Evolutionary conservation across 148 eudicot species (phyloP).

Genomic region (Rhododendron ferrugineum): DNA sequence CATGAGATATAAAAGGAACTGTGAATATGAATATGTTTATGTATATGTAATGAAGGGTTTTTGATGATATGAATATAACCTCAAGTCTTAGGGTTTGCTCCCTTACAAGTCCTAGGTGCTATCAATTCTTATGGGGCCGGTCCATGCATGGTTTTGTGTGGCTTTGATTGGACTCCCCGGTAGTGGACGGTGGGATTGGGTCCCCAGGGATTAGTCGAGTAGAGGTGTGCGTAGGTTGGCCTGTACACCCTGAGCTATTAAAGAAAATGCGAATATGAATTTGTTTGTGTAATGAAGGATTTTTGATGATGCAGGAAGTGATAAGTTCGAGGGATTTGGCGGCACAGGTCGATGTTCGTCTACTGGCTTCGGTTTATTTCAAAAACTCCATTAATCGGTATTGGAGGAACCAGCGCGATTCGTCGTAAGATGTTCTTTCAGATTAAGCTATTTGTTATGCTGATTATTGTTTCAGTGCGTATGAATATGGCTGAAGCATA

Average conservation of each 20-base stretch:
- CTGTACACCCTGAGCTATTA: neutral
- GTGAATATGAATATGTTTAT: neutral
- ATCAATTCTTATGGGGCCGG: too few species aligned
- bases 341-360: conserved; percentile 74
- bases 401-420: conserved; percentile 84
- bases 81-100: too few species aligned
- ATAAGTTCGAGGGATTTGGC: conserved; percentile 79
- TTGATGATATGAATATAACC: neutral
- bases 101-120: too few species aligned
- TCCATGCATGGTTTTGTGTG: too few species aligned
- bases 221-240: neutral
- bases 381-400: conserved; percentile 81
- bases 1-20: too few species aligned
- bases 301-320: conserved; percentile 59
- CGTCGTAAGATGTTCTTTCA: conserved; percentile 44
- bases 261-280: neutral
- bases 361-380: conserved; percentile 88
- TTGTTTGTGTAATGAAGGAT: neutral
- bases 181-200: too few species aligned
- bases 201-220: too few species aligned
- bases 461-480: neutral
- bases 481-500: neutral
- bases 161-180: too few species aligned
- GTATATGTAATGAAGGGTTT: conserved; percentile 6
- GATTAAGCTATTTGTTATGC: neutral